Evolutionary conservation across 352 stramenopile genomes (phyloP).

Genomic region (Sclerospora graminicola): DNA sequence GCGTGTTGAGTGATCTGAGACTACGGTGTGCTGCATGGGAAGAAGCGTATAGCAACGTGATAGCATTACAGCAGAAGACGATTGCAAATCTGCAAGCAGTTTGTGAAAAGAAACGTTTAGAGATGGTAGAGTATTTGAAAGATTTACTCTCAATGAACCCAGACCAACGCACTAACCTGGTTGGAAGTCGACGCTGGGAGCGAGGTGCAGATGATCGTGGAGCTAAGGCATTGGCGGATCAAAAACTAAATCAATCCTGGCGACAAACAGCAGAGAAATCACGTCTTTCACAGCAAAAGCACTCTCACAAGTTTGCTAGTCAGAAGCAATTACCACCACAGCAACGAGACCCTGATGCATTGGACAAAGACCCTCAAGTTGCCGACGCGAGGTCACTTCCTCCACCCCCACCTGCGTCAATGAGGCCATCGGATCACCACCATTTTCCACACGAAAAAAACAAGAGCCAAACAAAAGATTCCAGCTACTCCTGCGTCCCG

Average conservation of each 20-base stretch:
- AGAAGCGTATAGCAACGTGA: constrained; percentile 65
- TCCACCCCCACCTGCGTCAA: neutral
- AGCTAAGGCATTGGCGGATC: constrained; percentile 3
- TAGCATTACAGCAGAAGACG: constrained; percentile 68
- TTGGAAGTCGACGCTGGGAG: constrained; percentile 2
- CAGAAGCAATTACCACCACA: constrained; percentile 42
- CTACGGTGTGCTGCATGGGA: constrained; percentile 40
- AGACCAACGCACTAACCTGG: constrained; percentile 11
- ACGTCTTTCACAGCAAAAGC: constrained; percentile 1
- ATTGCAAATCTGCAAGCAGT: constrained; percentile 43
- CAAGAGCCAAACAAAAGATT: neutral
- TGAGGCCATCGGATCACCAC: neutral
- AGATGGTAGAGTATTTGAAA: constrained; percentile 41
- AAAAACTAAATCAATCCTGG: neutral
- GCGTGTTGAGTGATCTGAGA: constrained; percentile 17
- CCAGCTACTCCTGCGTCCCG: neutral
- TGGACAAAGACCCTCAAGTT: neutral
- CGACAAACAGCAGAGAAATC: constrained; percentile 1
- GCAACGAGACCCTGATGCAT: constrained; percentile 40
- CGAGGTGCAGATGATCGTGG: neutral
- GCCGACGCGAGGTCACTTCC: neutral
- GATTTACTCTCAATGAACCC: constrained; percentile 43
- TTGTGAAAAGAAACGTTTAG: constrained; percentile 37
- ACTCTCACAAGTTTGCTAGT: constrained; percentile 3
- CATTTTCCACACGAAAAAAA: neutral